A percentile compares a stretch with the other conserved stretches of the same genome.
phyloP scores from a whole-genome alignment of 805 yeast genomes.

The Metschnikowia bowlesiae region DNA sequence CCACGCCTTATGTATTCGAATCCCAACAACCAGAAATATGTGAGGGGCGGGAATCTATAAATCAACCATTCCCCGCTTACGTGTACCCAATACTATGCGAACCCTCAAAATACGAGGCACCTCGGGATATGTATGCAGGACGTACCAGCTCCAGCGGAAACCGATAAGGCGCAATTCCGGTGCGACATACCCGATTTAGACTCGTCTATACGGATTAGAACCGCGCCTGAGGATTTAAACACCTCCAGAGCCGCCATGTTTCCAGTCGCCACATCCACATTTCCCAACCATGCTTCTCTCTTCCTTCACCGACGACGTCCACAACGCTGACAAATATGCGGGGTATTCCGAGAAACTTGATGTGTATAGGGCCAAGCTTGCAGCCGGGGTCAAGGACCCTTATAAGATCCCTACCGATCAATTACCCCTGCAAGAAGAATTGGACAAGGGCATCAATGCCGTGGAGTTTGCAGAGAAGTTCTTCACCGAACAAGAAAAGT shows the following conservation, averaged over 20 bases:
- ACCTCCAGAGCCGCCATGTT: not conserved
- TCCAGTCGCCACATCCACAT: not conserved
- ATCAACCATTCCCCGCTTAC: no score
- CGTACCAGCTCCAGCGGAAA: not conserved
- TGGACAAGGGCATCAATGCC: conserved; percentile 16
- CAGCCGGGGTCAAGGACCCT: conserved; percentile 17
- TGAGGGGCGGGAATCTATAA: no score
- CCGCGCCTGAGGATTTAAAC: not conserved
- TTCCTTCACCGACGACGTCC: conserved; percentile 6
- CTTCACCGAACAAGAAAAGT: conserved; percentile 9
- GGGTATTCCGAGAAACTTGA: conserved; percentile 30
- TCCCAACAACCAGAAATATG: no score
- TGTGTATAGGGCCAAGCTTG: conserved; percentile 24
- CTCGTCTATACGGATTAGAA: not conserved
- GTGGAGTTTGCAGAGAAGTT: conserved; percentile 8
- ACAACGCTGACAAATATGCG: conserved; percentile 8
- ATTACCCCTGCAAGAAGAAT: conserved; percentile 13
- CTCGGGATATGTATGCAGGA: not conserved
- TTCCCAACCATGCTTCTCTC: not conserved
- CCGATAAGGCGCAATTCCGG: conserved; percentile 1
- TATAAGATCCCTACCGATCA: conserved; percentile 11
- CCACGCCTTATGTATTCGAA: no score
- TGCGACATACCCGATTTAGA: conserved; percentile 3
- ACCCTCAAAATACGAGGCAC: not conserved
- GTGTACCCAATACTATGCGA: no score